phyloP scores from a whole-genome alignment of 345 rosid species.

The Zanthoxylum bungeanum region DNA sequence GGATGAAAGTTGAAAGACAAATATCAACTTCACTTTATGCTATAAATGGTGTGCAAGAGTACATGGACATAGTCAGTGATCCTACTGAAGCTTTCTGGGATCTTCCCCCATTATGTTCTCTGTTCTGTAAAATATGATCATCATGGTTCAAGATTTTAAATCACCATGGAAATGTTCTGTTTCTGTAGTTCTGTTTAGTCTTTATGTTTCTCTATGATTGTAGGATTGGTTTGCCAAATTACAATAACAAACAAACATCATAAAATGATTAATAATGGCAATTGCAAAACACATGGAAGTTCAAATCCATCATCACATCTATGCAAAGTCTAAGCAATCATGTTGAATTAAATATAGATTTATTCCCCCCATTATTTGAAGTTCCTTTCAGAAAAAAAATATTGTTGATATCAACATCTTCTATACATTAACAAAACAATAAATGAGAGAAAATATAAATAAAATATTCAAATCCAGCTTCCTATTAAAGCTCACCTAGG shows the following conservation, averaged over 20 bases:
- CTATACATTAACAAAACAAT: not conserved
- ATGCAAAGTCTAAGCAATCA: slow-evolving; percentile 11
- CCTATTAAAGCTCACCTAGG: slow-evolving; percentile 1
- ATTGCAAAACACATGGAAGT: slow-evolving; percentile 9
- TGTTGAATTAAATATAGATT: slow-evolving; percentile 9
- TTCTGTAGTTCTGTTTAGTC: not conserved
- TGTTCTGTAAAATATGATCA: slow-evolving; percentile 24
- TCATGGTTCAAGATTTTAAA: not conserved
- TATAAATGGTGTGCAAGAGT: slow-evolving; percentile 68
- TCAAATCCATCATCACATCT: not conserved
- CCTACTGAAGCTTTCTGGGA: slow-evolving; percentile 62
- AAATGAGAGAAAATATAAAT: not conserved
- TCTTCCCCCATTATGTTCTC: slow-evolving; percentile 58
- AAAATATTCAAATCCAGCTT: not conserved
- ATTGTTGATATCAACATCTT: not conserved
- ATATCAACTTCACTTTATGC: slow-evolving; percentile 70
- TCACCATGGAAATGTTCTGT: not conserved
- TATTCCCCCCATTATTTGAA: slow-evolving; percentile 1
- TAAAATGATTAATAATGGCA: not conserved
- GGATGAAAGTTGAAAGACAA: slow-evolving; percentile 71
- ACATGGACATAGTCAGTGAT: slow-evolving; percentile 46
- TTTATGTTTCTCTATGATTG: not conserved
- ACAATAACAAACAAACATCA: no score
- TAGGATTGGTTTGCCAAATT: slow-evolving; percentile 6
- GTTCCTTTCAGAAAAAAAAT: not conserved